A percentile compares a stretch with the other conserved stretches of the same genome.
Conservation (phyloP, 1,284 basidiomycete species). For the Ustilago hordei region DNA sequence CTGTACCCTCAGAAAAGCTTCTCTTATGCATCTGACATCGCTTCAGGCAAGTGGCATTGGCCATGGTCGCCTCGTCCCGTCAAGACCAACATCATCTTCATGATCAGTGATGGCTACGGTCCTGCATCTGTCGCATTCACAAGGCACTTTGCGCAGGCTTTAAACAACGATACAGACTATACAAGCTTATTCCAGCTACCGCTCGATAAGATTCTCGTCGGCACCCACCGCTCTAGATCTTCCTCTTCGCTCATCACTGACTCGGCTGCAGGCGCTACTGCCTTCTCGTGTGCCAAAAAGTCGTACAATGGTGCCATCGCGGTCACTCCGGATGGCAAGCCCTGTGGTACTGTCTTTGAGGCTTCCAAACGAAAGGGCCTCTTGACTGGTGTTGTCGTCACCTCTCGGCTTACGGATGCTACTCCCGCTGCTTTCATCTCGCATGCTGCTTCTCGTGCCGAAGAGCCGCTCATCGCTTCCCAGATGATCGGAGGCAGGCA, state of each 20-base stretch:
- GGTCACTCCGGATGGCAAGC: constrained; percentile 55
- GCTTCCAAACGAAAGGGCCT: constrained; percentile 69
- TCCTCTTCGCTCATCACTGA: constrained; percentile 69
- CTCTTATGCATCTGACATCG: constrained; percentile 21
- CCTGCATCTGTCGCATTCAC: constrained; percentile 69
- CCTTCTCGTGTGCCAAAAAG: constrained; percentile 69
- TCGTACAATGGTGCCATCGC: constrained; percentile 70
- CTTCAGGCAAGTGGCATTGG: constrained; percentile 31
- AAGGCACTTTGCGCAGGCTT: constrained; percentile 62
- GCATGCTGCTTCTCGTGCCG: constrained; percentile 61
- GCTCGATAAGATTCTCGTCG: constrained; percentile 68
- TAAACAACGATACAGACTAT: constrained; percentile 50
- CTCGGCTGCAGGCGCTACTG: constrained; percentile 70
- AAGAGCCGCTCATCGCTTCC: constrained; percentile 52
- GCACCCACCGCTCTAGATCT: constrained; percentile 66
- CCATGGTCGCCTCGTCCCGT: constrained; percentile 33
- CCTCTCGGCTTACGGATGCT: constrained; percentile 62
- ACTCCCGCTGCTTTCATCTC: constrained; percentile 70
- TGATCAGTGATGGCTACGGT: constrained; percentile 70
- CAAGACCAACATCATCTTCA: constrained; percentile 69
- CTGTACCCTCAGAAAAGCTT: not conserved
- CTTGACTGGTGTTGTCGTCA: constrained; percentile 69
- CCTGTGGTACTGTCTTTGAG: constrained; percentile 70
- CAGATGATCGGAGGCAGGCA: constrained; percentile 42
- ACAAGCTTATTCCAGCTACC: constrained; percentile 52